Conservation (phyloP, 192 early-diverging fungal species). For the Coemansia sp. region DNA sequence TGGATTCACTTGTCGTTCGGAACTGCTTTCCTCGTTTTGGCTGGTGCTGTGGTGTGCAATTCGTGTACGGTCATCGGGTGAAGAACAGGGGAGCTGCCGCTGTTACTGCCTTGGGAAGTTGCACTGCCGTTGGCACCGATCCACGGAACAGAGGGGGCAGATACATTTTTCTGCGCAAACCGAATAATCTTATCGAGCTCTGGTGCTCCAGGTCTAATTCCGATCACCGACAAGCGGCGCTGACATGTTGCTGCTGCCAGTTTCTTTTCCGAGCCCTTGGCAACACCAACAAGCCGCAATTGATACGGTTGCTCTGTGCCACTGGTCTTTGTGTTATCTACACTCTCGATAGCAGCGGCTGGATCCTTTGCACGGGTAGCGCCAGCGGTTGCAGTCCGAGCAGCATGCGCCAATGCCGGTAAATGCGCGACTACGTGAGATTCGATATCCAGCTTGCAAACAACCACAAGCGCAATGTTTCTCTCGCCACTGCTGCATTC, state of each 20-base stretch:
- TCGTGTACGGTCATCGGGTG: constrained; percentile 36
- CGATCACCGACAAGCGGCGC: constrained; percentile 33
- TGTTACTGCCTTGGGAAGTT: neutral
- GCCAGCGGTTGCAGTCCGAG: constrained; percentile 3
- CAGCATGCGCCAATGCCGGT: constrained; percentile 39
- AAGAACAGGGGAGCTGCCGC: neutral
- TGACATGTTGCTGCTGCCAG: constrained; percentile 35
- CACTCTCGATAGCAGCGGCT: neutral
- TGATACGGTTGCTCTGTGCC: neutral
- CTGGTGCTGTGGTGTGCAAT: constrained; percentile 43
- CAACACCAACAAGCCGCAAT: constrained; percentile 38
- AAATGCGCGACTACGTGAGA: constrained; percentile 40
- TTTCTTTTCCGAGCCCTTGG: constrained; percentile 20
- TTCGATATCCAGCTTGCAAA: constrained; percentile 43
- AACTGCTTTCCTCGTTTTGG: neutral
- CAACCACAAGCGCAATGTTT: constrained; percentile 38
- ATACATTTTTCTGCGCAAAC: constrained; percentile 10
- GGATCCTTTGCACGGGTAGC: neutral
- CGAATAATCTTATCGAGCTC: constrained; percentile 34
- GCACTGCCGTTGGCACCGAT: constrained; percentile 6
- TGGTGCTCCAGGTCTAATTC: constrained; percentile 31
- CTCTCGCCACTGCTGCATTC: neutral
- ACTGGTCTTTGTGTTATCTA: neutral
- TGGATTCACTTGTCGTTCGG: too few relatives aligned
- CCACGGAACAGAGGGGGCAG: constrained; percentile 36